Evolutionary conservation across 306 rosid species (phyloP), one percentile per base, ranked within the genome.

Genomic region (Erythrophleum fordii): DNA sequence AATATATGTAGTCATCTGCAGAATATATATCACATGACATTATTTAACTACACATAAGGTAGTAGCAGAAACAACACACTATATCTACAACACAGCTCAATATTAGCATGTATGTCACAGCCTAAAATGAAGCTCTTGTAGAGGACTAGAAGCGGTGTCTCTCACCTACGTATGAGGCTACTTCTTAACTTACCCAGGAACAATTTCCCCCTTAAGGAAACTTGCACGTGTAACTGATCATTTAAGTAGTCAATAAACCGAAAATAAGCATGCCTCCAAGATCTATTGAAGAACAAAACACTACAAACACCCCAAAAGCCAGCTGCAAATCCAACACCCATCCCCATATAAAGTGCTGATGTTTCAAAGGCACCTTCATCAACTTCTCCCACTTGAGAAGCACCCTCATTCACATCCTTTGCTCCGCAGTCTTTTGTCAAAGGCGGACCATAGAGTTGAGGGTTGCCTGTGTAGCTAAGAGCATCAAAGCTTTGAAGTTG

Each of bases 221-320:
- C 2, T 39, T 2, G 23, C 4, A 69, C 56, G 13, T 23, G 26
- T 8, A 69, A 4, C 56, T 11, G 9, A 42, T 41, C 55, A 1
- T 23, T 44, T 18, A 44, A n/a, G 37, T 4, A 13, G 18, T 25
- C 23, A 28, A 70, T 39, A 45, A 45, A 70, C 25, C n/a, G 37
- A 48, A 45, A 69, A 45, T 69, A 69, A 69, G 75, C 58, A 23
- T 44, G 75, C 39, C 75, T 69, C 20, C 58, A 69, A 23, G 55
- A 13, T 28, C 59, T 46, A 35, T 25, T 46, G 59, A 70, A 70
- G 75, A 70, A 48, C 3, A 70, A 13, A 70, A 28, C 25, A 44
- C 59, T 8, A 6, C 39, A 45, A 16, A 70, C 11, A 12, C 59
- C 41, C 75, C 75, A 70, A 28, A 45, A 70, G 1, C 75, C 75